Evolutionary conservation across 345 rosid species (phyloP).

Genomic region (rapeseed (Brassica napus)): DNA sequence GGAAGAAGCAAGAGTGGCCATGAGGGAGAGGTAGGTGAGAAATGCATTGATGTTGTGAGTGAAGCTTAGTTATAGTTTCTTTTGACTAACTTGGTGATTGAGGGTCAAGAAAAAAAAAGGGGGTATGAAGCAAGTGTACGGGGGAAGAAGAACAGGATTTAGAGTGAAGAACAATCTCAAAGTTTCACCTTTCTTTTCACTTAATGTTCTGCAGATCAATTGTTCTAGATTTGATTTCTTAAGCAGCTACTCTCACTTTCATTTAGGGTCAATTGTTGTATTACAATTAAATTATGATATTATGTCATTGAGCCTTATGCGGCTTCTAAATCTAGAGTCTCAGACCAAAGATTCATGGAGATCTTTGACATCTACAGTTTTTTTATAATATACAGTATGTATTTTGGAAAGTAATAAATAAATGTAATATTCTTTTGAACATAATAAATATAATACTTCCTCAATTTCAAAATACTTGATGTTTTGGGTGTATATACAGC

Average conservation of each 20-base stretch:
- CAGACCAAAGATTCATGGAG: too few relatives aligned
- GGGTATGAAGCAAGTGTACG: slow-evolving; percentile 3
- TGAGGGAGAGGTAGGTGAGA: slow-evolving; percentile 26
- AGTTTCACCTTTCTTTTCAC: not conserved
- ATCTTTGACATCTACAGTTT: too few relatives aligned
- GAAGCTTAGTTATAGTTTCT: slow-evolving; percentile 27
- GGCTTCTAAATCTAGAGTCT: too few relatives aligned
- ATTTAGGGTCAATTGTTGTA: too few relatives aligned
- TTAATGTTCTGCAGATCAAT: slow-evolving; percentile 18
- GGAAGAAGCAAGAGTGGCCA: slow-evolving; percentile 13
- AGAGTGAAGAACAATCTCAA: slow-evolving; percentile 3
- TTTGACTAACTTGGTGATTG: slow-evolving; percentile 40
- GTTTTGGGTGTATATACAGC: too few relatives aligned
- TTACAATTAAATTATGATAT: too few relatives aligned
- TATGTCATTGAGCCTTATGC: too few relatives aligned
- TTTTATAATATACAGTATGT: too few relatives aligned
- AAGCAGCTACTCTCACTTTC: slow-evolving; percentile 10
- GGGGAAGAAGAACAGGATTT: slow-evolving; percentile 16
- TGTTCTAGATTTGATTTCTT: slow-evolving; percentile 30
- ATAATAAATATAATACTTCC: too few relatives aligned
- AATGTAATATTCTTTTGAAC: too few relatives aligned
- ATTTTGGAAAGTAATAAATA: too few relatives aligned
- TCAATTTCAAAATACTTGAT: too few relatives aligned
- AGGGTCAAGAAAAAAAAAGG: not conserved
- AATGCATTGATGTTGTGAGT: slow-evolving; percentile 20